A percentile compares a stretch with the other conserved stretches of the same genome.
Evolutionary conservation across 768 basidiomycete genomes (phyloP).

Genomic region (Boletus rufocinnamomeus): DNA sequence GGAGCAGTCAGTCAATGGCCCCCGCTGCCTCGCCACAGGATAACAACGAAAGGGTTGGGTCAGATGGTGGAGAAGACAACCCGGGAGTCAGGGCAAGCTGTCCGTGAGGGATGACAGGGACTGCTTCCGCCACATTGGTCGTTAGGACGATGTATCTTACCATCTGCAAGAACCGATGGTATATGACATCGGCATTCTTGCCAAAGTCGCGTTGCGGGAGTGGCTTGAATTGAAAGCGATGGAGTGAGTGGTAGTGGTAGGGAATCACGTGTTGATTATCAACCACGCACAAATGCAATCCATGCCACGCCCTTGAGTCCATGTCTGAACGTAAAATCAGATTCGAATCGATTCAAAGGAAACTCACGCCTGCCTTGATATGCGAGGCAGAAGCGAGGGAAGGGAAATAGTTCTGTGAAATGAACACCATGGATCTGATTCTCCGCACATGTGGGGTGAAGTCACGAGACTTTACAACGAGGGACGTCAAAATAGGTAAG

Average conservation of each 20-base stretch:
- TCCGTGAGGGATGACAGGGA: neutral
- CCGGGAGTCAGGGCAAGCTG: conserved; percentile 21
- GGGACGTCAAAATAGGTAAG: conserved; percentile 22
- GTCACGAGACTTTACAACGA: conserved; percentile 23
- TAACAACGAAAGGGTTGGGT: conserved; percentile 10
- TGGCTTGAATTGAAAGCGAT: conserved; percentile 6
- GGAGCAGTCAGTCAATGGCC: neutral
- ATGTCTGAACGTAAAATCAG: conserved; percentile 22
- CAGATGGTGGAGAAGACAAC: conserved; percentile 12
- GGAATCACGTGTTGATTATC: conserved; percentile 19
- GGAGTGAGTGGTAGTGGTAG: neutral
- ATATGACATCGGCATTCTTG: neutral
- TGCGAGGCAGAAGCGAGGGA: conserved; percentile 29
- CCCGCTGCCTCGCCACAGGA: neutral
- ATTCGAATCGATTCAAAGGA: conserved; percentile 9
- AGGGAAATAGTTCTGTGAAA: conserved; percentile 20
- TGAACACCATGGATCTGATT: conserved; percentile 27
- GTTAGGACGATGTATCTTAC: neutral
- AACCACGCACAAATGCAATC: conserved; percentile 25
- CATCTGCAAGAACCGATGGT: neutral
- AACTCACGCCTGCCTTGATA: conserved; percentile 26
- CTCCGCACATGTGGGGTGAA: conserved; percentile 33
- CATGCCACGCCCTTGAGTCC: conserved; percentile 7
- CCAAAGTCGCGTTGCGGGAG: neutral
- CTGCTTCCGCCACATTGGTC: neutral